These are phyloP conservation scores for Eucalyptus paniculata DNA, from an alignment of 345 rosid genomes.

Conservation along the genomic window DNA sequence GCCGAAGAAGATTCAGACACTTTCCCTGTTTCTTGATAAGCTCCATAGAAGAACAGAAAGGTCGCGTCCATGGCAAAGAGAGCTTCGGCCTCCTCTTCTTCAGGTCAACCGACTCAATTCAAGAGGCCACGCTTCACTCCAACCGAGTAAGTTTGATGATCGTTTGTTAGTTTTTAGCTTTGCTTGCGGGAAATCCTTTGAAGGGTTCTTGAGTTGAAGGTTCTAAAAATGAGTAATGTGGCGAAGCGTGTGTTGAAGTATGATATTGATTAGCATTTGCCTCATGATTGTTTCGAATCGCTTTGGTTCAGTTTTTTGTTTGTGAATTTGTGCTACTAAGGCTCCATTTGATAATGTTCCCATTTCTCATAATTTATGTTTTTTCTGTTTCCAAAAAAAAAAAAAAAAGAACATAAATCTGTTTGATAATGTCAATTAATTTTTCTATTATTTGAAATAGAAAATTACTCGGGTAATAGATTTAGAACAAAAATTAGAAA, in stretches of 20 bases:
- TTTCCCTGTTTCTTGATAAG: neutral
- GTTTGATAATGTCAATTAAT: fast-evolving
- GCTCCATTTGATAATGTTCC: no score
- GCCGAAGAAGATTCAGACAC: neutral
- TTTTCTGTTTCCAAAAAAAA: no score
- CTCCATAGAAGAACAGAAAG: neutral
- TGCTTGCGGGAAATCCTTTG: neutral
- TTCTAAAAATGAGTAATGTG: neutral
- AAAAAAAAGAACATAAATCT: fast-evolving
- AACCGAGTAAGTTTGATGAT: neutral
- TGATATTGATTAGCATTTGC: neutral
- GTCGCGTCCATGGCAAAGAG: neutral
- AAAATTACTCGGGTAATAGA: fast-evolving
- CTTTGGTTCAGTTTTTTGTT: neutral
- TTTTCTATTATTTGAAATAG: fast-evolving
- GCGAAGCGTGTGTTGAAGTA: neutral
- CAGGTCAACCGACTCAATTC: neutral
- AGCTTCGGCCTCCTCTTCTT: neutral
- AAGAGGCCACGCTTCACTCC: neutral
- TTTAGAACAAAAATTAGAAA: no score
- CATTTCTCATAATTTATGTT: no score
- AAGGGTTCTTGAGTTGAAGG: neutral
- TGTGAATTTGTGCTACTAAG: neutral
- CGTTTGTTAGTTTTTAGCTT: neutral
- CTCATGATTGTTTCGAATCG: neutral